Conservation (phyloP, 805 yeast species). For the Clavispora santaluciae region DNA sequence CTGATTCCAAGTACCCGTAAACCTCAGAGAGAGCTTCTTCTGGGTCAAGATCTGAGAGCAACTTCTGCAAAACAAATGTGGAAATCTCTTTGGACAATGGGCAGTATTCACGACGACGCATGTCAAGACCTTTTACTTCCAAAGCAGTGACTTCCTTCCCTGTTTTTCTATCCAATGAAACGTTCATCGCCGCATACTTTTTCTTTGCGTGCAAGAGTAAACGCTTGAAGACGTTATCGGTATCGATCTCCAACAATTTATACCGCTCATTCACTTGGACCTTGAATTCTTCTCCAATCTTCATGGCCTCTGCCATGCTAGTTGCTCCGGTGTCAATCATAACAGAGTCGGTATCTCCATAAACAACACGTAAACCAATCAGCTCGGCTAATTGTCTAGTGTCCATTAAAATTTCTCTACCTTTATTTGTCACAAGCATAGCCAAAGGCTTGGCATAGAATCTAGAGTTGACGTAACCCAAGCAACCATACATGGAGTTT, state of each 20-base stretch:
- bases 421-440: constrained; percentile 89
- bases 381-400: constrained; percentile 91
- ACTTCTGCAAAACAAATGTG: constrained; percentile 62
- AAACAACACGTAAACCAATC: constrained; percentile 76
- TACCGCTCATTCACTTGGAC: constrained; percentile 83
- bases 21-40: constrained; percentile 70
- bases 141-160: constrained; percentile 48
- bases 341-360: constrained; percentile 98
- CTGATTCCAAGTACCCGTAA: constrained; percentile 63
- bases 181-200: constrained; percentile 91
- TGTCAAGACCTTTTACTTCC: constrained; percentile 94
- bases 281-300: constrained; percentile 83
- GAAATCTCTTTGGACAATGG: constrained; percentile 89
- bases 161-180: constrained; percentile 46
- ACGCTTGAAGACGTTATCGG: constrained; percentile 86
- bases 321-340: constrained; percentile 91
- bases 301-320: constrained; percentile 64
- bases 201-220: constrained; percentile 88
- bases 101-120: constrained; percentile 95
- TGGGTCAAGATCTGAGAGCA: constrained; percentile 69
- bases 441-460: constrained; percentile 96
- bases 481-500: constrained; percentile 99
- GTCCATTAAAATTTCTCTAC: constrained; percentile 90
- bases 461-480: constrained; percentile 86
- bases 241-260: constrained; percentile 83